Base-by-base conservation (phyloP, 2,329 filamentous ascomycete species). In the Colletotrichum cereale region DNA sequence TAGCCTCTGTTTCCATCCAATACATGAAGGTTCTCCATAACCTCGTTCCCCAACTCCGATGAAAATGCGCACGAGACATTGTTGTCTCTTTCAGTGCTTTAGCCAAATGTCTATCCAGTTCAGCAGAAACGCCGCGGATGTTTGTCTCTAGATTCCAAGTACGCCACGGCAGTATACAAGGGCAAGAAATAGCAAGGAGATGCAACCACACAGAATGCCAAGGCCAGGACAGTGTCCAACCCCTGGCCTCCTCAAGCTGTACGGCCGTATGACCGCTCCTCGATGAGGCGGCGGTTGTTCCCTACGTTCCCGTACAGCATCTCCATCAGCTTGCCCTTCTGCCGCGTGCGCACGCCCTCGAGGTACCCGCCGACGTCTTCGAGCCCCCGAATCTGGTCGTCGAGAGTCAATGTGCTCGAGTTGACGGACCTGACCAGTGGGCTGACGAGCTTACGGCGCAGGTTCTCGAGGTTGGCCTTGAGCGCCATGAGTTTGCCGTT, bases 311-410 rank as follows among this genome's bases (percentile, higher is more conserved):
- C 92, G 79, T 93, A 96, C 2, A 97, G 82, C 81, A 93, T 89
- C 83, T 96, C 91, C 88, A 96, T 90, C 76, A 96, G 85, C 81
- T 93, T 94, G 69, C 90, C 89, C 85, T 96, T 96, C 83, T 98
- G 96, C 75, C 88, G 88, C 74, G 93, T 89, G 50, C 96, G 85
- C 47, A 97, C 90, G 11, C 87, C 89, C 73, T 92, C 91, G 12
- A 98, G 86, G 78, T 97, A 93, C 16, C 88, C 87, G 75, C 95
- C 93, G 4, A 94, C 95, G 31, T 92, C 91, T 76, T 94, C 92
- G 26, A 98, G 82, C 5, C 96, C 95, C 55, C 86, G 86, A 75
- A 98, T 94, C 84, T 98, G 96, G 77, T 95, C 93, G 73, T 96
- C 93, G 24, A 98, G 87, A 1, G 91, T 91, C 24, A 96, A 84